phyloP scores from a whole-genome alignment of 345 rosid genomes.

The Hirschfeldia incana region DNA sequence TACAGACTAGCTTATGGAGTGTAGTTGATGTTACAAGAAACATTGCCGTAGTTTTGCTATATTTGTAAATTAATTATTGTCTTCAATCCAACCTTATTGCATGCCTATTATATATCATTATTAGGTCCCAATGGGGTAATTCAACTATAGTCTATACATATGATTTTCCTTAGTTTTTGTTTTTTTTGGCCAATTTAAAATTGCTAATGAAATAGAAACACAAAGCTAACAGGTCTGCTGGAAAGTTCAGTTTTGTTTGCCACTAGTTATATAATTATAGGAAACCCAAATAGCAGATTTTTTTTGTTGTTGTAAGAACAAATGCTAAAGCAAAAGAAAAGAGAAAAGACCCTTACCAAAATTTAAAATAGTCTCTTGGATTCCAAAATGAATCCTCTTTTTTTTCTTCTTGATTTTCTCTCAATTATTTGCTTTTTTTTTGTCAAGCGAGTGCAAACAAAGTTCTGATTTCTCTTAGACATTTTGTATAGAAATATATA shows the following conservation, averaged over 20 bases:
- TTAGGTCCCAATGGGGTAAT: not conserved
- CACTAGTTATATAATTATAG: conserved; percentile 2
- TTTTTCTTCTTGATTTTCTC: not conserved
- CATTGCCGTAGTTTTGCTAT: not conserved
- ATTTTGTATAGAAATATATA: not conserved
- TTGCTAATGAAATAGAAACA: not conserved
- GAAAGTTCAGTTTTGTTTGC: conserved; percentile 16
- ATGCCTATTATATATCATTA: not conserved
- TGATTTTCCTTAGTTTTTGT: not conserved
- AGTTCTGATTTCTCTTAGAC: not conserved
- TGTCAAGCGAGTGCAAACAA: not conserved
- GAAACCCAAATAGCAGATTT: not conserved
- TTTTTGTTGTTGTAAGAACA: not conserved
- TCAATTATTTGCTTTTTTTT: not conserved
- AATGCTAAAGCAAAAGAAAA: not conserved
- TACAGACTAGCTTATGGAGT: not conserved
- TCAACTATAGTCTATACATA: not conserved
- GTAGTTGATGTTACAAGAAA: not conserved
- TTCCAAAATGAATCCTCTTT: conserved; percentile 1
- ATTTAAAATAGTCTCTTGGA: not conserved
- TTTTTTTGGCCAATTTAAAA: not conserved
- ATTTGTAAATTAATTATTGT: not conserved
- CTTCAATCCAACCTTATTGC: not conserved
- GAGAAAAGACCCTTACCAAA: not conserved
- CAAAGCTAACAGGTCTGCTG: conserved; percentile 4